These are phyloP conservation scores for Zymoseptoria passerinii DNA, from an alignment of 2,329 filamentous ascomycete genomes.

Conservation along the genomic window DNA sequence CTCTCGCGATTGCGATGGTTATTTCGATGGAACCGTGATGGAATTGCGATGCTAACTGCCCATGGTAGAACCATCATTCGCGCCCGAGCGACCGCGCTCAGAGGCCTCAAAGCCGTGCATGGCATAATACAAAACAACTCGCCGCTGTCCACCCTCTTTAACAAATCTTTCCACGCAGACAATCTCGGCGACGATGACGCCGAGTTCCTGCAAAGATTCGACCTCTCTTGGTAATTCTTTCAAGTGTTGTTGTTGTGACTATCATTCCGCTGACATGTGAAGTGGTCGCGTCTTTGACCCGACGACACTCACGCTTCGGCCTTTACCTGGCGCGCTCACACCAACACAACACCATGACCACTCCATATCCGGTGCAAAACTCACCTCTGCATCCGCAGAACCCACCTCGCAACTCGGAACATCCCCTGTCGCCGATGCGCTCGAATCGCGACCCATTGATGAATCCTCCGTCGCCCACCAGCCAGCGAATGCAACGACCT, in stretches of 20 bases:
- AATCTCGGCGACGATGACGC: slow-evolving; percentile 5
- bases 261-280: slow-evolving; percentile 5
- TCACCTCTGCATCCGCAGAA: slow-evolving; percentile 10
- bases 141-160: slow-evolving; percentile 4
- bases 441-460: slow-evolving; percentile 8
- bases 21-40: slow-evolving; percentile 5
- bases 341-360: slow-evolving; percentile 20
- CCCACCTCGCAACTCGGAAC: slow-evolving; percentile 5
- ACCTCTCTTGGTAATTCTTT: slow-evolving; percentile 9
- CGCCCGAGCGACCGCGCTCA: slow-evolving; percentile 7
- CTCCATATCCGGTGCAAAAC: slow-evolving; percentile 23
- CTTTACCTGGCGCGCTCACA: slow-evolving; percentile 35
- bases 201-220: slow-evolving; percentile 8
- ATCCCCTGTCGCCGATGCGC: slow-evolving; percentile 8
- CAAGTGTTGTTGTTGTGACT: slow-evolving; percentile 3
- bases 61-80: slow-evolving; percentile 5
- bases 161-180: slow-evolving; percentile 3
- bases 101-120: slow-evolving; percentile 8
- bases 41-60: neutral
- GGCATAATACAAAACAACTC: slow-evolving; percentile 8
- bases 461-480: slow-evolving; percentile 4
- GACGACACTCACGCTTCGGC: slow-evolving; percentile 21
- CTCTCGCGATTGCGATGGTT: slow-evolving; percentile 1
- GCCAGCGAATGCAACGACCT: neutral
- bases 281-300: slow-evolving; percentile 52